Conservation (phyloP, 805 yeast species). For the Candida xiaguanensis region DNA sequence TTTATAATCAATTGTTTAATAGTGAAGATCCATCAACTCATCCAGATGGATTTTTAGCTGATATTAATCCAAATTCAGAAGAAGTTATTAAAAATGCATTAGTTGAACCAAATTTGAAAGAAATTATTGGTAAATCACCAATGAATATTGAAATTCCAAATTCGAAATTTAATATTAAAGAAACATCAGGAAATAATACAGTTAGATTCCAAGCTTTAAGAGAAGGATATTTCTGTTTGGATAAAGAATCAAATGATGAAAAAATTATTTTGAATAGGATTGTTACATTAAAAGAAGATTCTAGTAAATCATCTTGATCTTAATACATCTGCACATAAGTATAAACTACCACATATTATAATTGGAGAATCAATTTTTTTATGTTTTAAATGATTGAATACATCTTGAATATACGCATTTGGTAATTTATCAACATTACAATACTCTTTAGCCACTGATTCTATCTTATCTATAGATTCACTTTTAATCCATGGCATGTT, state of each 20-base stretch:
- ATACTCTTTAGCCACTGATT: neutral
- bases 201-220: slow-evolving; percentile 97
- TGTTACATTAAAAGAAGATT: slow-evolving; percentile 78
- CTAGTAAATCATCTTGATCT: slow-evolving; percentile 6
- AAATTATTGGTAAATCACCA: slow-evolving; percentile 69
- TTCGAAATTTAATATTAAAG: slow-evolving; percentile 69
- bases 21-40: slow-evolving; percentile 87
- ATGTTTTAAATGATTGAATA: slow-evolving; percentile 10
- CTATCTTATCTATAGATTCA: slow-evolving; percentile 8
- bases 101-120: slow-evolving; percentile 70
- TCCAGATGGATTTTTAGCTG: slow-evolving; percentile 85
- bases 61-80: slow-evolving; percentile 79
- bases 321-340: slow-evolving; percentile 37
- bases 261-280: slow-evolving; percentile 79
- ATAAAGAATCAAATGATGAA: slow-evolving; percentile 64
- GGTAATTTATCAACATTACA: slow-evolving; percentile 11
- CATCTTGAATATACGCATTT: slow-evolving; percentile 13
- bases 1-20: slow-evolving; percentile 82
- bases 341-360: slow-evolving; percentile 41
- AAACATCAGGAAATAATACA: slow-evolving; percentile 64
- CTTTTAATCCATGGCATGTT: slow-evolving; percentile 89
- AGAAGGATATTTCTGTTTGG: slow-evolving; percentile 93
- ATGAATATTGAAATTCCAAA: slow-evolving; percentile 60
- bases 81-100: slow-evolving; percentile 60
- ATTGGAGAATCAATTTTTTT: slow-evolving; percentile 25